phyloP scores from a whole-genome alignment of 2,329 filamentous ascomycete genomes.

The Chalara sp. region DNA sequence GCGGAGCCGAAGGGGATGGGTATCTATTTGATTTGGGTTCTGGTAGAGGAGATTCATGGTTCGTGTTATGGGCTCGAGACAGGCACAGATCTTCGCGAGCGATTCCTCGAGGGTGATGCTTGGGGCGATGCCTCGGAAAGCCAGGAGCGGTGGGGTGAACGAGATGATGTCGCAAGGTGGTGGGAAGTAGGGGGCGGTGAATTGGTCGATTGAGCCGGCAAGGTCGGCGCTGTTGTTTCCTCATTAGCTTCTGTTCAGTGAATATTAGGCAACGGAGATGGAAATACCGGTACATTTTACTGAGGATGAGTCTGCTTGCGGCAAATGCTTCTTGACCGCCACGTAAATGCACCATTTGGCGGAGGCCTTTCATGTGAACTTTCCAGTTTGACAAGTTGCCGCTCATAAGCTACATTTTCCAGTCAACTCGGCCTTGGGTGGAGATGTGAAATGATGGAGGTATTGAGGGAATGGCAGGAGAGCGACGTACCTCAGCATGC shows the following conservation, averaged over 20 bases:
- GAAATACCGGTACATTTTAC: neutral
- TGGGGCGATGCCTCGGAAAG: too few relatives aligned
- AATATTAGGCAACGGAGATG: neutral
- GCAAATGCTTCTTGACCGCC: neutral
- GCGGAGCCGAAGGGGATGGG: neutral
- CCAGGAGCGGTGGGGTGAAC: too few relatives aligned
- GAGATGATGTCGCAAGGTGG: neutral
- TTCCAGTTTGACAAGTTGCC: neutral
- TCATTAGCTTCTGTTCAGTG: neutral
- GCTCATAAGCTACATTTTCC: neutral
- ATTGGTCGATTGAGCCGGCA: neutral
- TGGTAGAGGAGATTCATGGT: neutral
- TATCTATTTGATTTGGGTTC: neutral
- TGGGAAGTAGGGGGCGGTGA: neutral
- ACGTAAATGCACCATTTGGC: neutral
- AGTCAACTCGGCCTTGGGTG: neutral
- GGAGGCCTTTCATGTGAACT: neutral
- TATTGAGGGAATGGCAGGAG: neutral
- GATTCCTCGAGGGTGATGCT: neutral
- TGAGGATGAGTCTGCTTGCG: neutral
- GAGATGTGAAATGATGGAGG: too few relatives aligned
- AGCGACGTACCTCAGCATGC: neutral
- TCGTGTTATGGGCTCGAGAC: neutral
- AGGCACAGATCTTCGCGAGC: neutral
- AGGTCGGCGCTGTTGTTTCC: neutral